Base-by-base conservation (phyloP, 2,329 filamentous ascomycete genomes). In the Botrytis deweyae region DNA sequence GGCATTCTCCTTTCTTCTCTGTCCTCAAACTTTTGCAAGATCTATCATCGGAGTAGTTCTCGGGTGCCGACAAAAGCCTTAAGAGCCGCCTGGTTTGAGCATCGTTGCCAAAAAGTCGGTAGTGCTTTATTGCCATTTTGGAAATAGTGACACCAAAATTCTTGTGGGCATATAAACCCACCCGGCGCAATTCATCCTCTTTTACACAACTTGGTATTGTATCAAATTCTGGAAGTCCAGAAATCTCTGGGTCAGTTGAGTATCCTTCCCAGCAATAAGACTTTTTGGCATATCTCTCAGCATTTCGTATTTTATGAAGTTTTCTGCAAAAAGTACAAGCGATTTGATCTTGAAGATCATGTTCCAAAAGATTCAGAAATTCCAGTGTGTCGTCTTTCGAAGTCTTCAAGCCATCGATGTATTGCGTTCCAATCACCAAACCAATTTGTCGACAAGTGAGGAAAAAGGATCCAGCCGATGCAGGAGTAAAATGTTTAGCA, bases 181-280 rank as follows among this genome's bases (percentile, higher is more conserved):
- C 7, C 7, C 10, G 3, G 16, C 4, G n/a, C 16, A 1, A 4
- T 10, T 33, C 0, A 33, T 59, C 55, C 5, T 20, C 16, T 10
- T 5, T 33, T 12, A 20, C 18, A 59, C 55, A 36, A 29, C 4
- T 8, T 33, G 55, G 55, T 20, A 29, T 59, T 22, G 16, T 20
- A n/a, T n/a, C 22, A n/a, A 52, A 52, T 52, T 25, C 10, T 52
- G 22, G 22, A 52, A 52, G 49, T n/a, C 25, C 10, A 6, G 46
- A n/a, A 25, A 14, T 6, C 22, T 12, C 9, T 5, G 25, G 49
- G 49, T 6, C 5, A 4, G 10, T 5, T 52, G 49, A 6, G n/a
- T n/a, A 52, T 52, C 25, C 25, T n/a, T 59, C 1, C 55, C 7
- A 33, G 29, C 16, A 29, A 10, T 36, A 36, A 59, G 29, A 36